phyloP scores from a whole-genome alignment of 352 stramenopile species.

The Globisporangium perplexum region DNA sequence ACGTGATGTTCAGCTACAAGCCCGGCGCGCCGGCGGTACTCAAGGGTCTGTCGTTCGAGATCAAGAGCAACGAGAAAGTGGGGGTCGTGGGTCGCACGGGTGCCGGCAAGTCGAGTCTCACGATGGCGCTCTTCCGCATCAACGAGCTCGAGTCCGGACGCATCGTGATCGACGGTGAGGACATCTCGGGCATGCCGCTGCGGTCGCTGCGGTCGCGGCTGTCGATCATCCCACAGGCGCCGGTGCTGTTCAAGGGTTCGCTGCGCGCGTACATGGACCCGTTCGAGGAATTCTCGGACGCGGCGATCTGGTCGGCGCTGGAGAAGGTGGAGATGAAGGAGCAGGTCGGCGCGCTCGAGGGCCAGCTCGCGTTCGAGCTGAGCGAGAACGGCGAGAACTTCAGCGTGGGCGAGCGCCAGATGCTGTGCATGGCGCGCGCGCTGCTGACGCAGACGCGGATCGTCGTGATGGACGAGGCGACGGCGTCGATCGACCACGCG shows the following conservation, averaged over 20 bases:
- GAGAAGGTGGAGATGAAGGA: slow-evolving; percentile 49
- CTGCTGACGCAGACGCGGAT: slow-evolving; percentile 65
- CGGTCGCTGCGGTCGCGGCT: slow-evolving; percentile 39
- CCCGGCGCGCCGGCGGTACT: slow-evolving; percentile 19
- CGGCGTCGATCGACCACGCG: slow-evolving; percentile 59
- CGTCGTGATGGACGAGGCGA: slow-evolving; percentile 78
- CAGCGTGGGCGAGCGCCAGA: slow-evolving; percentile 86
- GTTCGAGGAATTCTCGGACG: slow-evolving; percentile 61
- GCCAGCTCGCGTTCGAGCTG: slow-evolving; percentile 48
- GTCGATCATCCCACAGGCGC: slow-evolving; percentile 45
- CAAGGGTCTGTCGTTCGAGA: slow-evolving; percentile 31
- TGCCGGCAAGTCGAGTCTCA: slow-evolving; percentile 82
- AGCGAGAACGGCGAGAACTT: slow-evolving; percentile 89
- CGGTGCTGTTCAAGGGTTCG: slow-evolving; percentile 85
- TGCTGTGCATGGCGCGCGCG: slow-evolving; percentile 89
- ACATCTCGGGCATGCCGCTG: slow-evolving; percentile 15
- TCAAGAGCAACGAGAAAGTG: slow-evolving; percentile 63
- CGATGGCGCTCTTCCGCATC: slow-evolving; percentile 90
- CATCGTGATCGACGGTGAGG: slow-evolving; percentile 69
- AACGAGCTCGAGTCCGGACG: slow-evolving; percentile 77
- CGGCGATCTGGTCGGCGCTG: slow-evolving; percentile 42
- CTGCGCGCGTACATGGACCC: slow-evolving; percentile 85
- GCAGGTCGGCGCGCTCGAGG: slow-evolving; percentile 31
- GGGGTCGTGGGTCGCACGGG: slow-evolving; percentile 90
- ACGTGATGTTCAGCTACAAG: slow-evolving; percentile 11